Evolutionary conservation across 2,329 filamentous ascomycete species (phyloP).

Genomic region (Westerdykella aurantiaca): DNA sequence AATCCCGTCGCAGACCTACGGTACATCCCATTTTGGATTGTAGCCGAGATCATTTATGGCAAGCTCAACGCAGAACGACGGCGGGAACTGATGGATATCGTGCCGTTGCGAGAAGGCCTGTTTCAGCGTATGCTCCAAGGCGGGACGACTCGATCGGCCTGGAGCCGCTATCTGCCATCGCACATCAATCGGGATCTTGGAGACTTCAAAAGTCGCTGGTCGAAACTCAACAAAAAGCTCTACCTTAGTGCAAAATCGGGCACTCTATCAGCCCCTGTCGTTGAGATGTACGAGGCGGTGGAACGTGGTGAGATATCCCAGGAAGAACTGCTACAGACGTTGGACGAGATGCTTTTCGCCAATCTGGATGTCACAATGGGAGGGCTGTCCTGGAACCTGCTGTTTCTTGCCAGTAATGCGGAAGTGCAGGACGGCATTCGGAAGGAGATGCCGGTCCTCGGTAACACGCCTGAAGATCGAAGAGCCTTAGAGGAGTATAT

Average conservation of each 20-base stretch:
- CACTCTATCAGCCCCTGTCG: slow-evolving; percentile 3
- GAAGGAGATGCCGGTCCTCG: slow-evolving; percentile 15
- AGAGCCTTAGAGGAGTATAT: neutral
- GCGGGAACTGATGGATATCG: slow-evolving; percentile 16
- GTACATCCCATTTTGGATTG: slow-evolving; percentile 36
- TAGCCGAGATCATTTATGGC: slow-evolving; percentile 40
- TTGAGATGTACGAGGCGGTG: slow-evolving; percentile 9
- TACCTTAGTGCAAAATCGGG: slow-evolving; percentile 1
- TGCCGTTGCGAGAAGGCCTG: slow-evolving; percentile 27
- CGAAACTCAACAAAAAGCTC: slow-evolving; percentile 30
- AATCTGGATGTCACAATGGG: slow-evolving; percentile 46
- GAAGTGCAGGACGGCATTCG: slow-evolving; percentile 28
- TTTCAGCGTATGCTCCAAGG: slow-evolving; percentile 34
- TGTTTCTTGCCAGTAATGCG: slow-evolving; percentile 38
- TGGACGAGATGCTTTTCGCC: slow-evolving; percentile 45
- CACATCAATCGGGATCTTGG: slow-evolving; percentile 15
- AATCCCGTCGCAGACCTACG: slow-evolving; percentile 28
- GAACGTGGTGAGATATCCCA: slow-evolving; percentile 4
- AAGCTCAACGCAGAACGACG: slow-evolving; percentile 17
- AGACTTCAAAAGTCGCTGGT: slow-evolving; percentile 13
- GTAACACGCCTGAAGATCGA: slow-evolving; percentile 1
- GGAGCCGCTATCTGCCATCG: slow-evolving; percentile 23
- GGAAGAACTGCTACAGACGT: slow-evolving; percentile 37
- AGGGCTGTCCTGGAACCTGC: slow-evolving; percentile 40
- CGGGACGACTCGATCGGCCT: slow-evolving; percentile 26